Percentiles rank a stretch among this genome's conserved stretches.
These are phyloP conservation scores for Dactylis glomerata DNA, from an alignment of 176 grass and related monocot species.

Conservation along the genomic window DNA sequence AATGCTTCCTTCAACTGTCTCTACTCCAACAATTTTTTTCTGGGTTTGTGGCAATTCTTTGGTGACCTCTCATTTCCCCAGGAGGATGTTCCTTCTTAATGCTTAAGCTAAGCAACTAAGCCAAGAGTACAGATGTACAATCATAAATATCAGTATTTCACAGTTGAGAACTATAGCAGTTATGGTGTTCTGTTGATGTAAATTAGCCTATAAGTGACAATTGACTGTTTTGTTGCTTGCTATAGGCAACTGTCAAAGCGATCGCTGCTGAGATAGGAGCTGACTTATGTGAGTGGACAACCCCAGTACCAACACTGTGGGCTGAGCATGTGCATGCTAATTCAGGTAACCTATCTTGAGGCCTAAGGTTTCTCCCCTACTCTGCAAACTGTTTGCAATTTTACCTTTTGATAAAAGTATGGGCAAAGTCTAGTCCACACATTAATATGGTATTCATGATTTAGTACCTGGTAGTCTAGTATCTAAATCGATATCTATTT, in stretches of 20 bases:
- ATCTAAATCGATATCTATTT: slow-evolving; percentile 1
- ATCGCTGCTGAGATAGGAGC: slow-evolving; percentile 63
- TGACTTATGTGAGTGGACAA: slow-evolving; percentile 81
- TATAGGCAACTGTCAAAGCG: slow-evolving; percentile 73
- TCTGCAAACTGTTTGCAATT: slow-evolving; percentile 4
- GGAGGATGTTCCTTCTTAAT: slow-evolving; percentile 12
- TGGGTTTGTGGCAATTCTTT: slow-evolving; percentile 1
- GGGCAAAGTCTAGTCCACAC: neutral
- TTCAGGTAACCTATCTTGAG: slow-evolving; percentile 51
- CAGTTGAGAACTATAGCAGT: neutral
- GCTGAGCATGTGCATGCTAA: slow-evolving; percentile 79
- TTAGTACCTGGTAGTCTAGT: slow-evolving; percentile 3
- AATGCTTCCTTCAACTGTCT: slow-evolving; percentile 10
- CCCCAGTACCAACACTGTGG: slow-evolving; percentile 92
- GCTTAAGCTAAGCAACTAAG: neutral
- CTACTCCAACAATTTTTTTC: neutral
- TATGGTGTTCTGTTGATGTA: slow-evolving; percentile 21
- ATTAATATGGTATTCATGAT: neutral
- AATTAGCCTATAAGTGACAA: slow-evolving; percentile 19
- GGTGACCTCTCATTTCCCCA: neutral
- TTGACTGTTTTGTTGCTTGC: slow-evolving; percentile 24
- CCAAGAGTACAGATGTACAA: neutral
- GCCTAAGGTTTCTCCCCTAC: neutral
- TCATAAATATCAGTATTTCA: neutral
- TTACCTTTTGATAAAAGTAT: neutral